Evolutionary conservation across 345 rosid species (phyloP), one percentile per base, ranked within the genome.

Genomic region (Syzygium jambos): DNA sequence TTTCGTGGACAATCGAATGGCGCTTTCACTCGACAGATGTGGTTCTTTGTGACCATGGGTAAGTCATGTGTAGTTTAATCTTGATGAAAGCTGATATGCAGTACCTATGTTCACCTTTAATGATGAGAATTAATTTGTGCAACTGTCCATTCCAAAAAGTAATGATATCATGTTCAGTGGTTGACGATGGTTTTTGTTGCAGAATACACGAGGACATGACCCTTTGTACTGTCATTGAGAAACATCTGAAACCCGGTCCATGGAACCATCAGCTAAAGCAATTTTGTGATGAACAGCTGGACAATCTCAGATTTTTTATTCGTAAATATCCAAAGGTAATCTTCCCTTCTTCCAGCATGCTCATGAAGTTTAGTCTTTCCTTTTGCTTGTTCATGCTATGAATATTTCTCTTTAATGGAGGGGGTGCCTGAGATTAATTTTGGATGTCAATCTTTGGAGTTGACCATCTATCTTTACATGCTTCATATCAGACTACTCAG

Each of bases 1-100:
- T 96, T 89, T 89, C 92, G 7, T 98, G 99, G 99, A 98, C 99
- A 19, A 90, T 97, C 59, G 98, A 95, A 89, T 97, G 99, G 99
- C 93, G 93, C 85, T 98, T 98, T 90, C 96, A 94, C 90, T 92
- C 96, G 87, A 95, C 23, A 43, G 93, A 92, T 93, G 94, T 94
- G 86, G 92, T 93, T 88, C 78, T 94, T 84, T 52, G 91, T 77
- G 96, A 97, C 89, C 95, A 95, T 85, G 92, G 95, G 98, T 96
- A 86, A 94, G 94, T 83, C 84, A 51, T 88, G 5, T 83, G 25
- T 49, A 12, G n/a, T 41, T 57, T 29, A 52, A 63, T 73, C 86
- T 52, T 25, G 61, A 6, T 34, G 87, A 52, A 77, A 87, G 59
- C 25, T 86, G 77, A 23, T 86, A 23, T 49, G 51, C 68, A 29